Percentiles rank a stretch among this genome's conserved stretches.
Conservation (phyloP, 495 filamentous ascomycete genomes). For the Xylaria cubensis region DNA sequence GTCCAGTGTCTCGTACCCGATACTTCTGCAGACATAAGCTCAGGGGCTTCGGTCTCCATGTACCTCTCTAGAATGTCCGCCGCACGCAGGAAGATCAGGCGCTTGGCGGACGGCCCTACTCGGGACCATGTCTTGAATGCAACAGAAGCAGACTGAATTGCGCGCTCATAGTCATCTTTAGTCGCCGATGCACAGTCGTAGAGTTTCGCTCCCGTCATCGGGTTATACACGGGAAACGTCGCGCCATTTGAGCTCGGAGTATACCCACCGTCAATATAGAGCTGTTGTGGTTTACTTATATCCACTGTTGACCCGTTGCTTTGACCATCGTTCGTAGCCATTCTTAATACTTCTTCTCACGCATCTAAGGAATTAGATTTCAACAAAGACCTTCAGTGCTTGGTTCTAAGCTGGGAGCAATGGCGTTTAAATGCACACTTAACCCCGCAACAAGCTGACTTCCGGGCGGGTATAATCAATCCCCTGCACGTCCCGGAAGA, state of each 20-base stretch:
- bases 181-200: slow-evolving; percentile 66
- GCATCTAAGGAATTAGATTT: neutral
- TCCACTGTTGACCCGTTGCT: neutral
- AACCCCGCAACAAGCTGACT: slow-evolving; percentile 9
- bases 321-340: neutral
- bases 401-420: neutral
- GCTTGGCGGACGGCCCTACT: slow-evolving; percentile 61
- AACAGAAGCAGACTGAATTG: slow-evolving; percentile 63
- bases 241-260: slow-evolving; percentile 53
- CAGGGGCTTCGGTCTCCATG: slow-evolving; percentile 66
- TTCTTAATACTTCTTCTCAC: neutral
- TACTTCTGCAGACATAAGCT: slow-evolving; percentile 46
- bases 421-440: neutral
- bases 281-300: slow-evolving; percentile 46
- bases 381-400: neutral
- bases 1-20: slow-evolving; percentile 47
- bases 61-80: slow-evolving; percentile 69
- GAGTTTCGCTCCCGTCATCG: slow-evolving; percentile 61
- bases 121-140: slow-evolving; percentile 71
- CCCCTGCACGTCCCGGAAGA: slow-evolving; percentile 11
- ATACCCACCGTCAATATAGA: slow-evolving; percentile 68
- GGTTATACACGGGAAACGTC: slow-evolving; percentile 68
- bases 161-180: slow-evolving; percentile 61
- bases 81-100: slow-evolving; percentile 70
- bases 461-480: slow-evolving; percentile 11